phyloP scores from a whole-genome alignment of 140 eudicot species.

The Ambrosia hybrid region DNA sequence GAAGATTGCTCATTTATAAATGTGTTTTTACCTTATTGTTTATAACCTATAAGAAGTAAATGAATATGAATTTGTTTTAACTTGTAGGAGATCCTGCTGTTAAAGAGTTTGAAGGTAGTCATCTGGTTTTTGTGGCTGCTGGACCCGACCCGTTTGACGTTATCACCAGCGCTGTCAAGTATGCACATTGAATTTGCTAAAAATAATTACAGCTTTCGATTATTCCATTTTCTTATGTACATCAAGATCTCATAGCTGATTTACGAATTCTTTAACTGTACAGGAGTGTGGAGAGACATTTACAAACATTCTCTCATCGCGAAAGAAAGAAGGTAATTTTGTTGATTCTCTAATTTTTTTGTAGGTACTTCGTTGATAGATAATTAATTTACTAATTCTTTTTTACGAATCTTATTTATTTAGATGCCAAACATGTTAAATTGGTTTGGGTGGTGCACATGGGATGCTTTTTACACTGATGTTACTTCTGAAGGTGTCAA shows the following conservation, averaged over 20 bases:
- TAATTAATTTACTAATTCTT: not conserved
- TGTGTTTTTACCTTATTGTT: not conserved
- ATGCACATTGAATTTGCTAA: slow-evolving; percentile 15
- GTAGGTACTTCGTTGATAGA: not conserved
- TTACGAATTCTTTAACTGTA: slow-evolving; percentile 11
- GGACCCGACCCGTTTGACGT: slow-evolving; percentile 84
- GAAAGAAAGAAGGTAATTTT: slow-evolving; percentile 72
- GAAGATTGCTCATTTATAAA: slow-evolving; percentile 2
- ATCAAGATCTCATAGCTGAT: slow-evolving; percentile 5
- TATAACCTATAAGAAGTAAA: not conserved
- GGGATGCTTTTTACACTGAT: slow-evolving; percentile 95
- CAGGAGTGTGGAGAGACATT: slow-evolving; percentile 84
- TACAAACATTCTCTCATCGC: slow-evolving; percentile 80
- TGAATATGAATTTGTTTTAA: not conserved
- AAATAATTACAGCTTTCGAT: not conserved
- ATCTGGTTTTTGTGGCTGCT: slow-evolving; percentile 75
- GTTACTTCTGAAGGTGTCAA: slow-evolving; percentile 80
- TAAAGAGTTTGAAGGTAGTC: slow-evolving; percentile 70
- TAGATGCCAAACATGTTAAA: slow-evolving; percentile 90
- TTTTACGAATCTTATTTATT: slow-evolving; percentile 1
- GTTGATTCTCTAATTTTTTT: not conserved
- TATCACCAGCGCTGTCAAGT: slow-evolving; percentile 83
- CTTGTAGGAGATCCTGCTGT: slow-evolving; percentile 81
- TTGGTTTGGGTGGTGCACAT: slow-evolving; percentile 99
- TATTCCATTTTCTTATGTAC: not conserved